These are phyloP conservation scores for Pseudozyma thailandica DNA, from an alignment of 1,284 basidiomycete species.

Conservation along the genomic window DNA sequence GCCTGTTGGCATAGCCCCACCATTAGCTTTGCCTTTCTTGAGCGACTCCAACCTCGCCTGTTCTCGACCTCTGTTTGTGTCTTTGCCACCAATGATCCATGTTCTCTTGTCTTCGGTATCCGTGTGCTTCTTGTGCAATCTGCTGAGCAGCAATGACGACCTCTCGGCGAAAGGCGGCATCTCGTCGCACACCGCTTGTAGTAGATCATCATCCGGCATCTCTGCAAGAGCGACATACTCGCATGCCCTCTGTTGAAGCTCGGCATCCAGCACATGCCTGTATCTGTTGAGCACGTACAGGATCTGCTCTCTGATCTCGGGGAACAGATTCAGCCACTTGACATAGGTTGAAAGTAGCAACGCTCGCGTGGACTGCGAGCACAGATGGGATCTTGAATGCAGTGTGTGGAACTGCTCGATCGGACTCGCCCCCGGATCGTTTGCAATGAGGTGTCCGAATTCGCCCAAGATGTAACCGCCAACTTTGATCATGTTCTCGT, in stretches of 20 bases:
- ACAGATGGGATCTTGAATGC: slow-evolving; percentile 94
- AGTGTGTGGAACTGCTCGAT: slow-evolving; percentile 93
- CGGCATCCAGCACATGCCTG: slow-evolving; percentile 90
- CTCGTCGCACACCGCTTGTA: slow-evolving; percentile 96
- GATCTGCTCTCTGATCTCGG: slow-evolving; percentile 94
- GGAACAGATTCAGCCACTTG: slow-evolving; percentile 99
- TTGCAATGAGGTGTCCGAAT: slow-evolving; percentile 91
- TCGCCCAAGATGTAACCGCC: slow-evolving; percentile 97
- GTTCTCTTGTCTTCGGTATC: slow-evolving; percentile 84
- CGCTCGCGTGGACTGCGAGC: slow-evolving; percentile 89
- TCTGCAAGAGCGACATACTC: slow-evolving; percentile 63
- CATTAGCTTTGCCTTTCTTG: slow-evolving; percentile 66
- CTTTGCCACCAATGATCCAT: slow-evolving; percentile 94
- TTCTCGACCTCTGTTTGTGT: slow-evolving; percentile 82
- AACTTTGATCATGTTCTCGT: slow-evolving; percentile 97
- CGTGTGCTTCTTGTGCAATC: slow-evolving; percentile 86
- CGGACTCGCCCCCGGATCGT: slow-evolving; percentile 90
- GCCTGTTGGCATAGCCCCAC: slow-evolving; percentile 61
- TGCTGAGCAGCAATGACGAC: slow-evolving; percentile 81
- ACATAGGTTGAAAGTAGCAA: slow-evolving; percentile 95
- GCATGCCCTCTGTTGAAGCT: slow-evolving; percentile 96
- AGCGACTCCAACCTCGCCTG: slow-evolving; percentile 73
- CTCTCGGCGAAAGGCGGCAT: slow-evolving; percentile 98
- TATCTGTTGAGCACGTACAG: slow-evolving; percentile 97
- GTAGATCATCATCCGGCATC: slow-evolving; percentile 80